These are phyloP conservation scores for Rhizopus stolonifer DNA, from an alignment of 371 early-diverging fungal genomes.

Conservation along the genomic window DNA sequence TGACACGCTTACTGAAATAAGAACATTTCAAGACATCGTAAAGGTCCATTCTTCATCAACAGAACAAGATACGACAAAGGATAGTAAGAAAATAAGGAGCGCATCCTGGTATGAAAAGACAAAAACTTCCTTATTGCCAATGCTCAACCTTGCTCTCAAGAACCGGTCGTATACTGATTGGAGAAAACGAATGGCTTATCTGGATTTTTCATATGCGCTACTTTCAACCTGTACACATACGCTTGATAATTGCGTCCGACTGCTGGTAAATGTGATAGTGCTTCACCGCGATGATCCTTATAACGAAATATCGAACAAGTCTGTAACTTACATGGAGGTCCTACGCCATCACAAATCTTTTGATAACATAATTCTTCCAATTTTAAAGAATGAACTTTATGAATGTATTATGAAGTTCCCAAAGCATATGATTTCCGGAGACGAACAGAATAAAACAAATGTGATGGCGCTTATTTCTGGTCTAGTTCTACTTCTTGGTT, in stretches of 20 bases:
- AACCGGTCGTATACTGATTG: conserved; percentile 44
- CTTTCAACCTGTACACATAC: conserved; percentile 37
- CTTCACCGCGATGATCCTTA: conserved; percentile 50
- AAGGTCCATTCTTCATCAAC: conserved; percentile 2
- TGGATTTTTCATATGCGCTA: conserved; percentile 38
- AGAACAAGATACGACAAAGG: not conserved
- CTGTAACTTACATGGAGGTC: conserved; percentile 23
- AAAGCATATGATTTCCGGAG: conserved; percentile 36
- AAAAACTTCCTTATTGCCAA: conserved; percentile 22
- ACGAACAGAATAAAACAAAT: conserved; percentile 43
- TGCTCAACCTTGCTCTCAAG: conserved; percentile 30
- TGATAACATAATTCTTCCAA: conserved; percentile 26
- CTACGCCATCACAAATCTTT: conserved; percentile 16
- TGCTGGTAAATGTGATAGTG: conserved; percentile 48
- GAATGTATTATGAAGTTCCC: conserved; percentile 43
- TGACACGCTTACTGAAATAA: conserved; percentile 8
- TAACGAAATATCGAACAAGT: conserved; percentile 29
- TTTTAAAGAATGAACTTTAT: conserved; percentile 47
- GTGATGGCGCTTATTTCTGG: conserved; percentile 45
- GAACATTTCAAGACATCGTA: conserved; percentile 24
- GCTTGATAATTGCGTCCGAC: conserved; percentile 38
- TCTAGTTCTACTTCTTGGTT: conserved; percentile 38
- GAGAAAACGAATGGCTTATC: conserved; percentile 44
- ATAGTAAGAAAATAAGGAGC: not conserved
- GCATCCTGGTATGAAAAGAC: conserved; percentile 33